Conservation (phyloP, 2,329 filamentous ascomycete species). For the Exophiala oligosperma region DNA sequence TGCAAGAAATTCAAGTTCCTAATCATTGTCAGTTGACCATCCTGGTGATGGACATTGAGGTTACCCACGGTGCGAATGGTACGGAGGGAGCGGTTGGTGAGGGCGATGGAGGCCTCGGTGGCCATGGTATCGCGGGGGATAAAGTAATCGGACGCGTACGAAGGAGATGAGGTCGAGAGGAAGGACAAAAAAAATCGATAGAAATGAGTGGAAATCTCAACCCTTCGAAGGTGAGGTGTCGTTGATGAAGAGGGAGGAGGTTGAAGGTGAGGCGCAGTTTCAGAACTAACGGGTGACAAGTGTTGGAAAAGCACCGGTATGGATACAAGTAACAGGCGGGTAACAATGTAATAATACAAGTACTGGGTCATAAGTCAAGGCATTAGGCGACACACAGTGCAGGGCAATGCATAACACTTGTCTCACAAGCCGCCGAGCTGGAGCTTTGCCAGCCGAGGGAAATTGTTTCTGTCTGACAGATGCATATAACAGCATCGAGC, state of each 20-base stretch:
- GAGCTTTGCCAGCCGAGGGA: neutral
- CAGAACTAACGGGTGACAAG: neutral
- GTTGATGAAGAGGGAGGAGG: slow-evolving; percentile 12
- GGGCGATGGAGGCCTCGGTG: slow-evolving; percentile 46
- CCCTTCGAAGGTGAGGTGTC: slow-evolving; percentile 12
- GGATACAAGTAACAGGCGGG: no score
- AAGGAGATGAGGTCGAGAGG: neutral
- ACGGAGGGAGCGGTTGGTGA: slow-evolving; percentile 81
- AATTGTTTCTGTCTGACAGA: neutral
- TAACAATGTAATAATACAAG: no score
- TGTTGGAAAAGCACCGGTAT: neutral
- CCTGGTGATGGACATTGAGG: slow-evolving; percentile 5
- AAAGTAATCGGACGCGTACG: slow-evolving; percentile 18
- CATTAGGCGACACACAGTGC: neutral
- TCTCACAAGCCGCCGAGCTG: neutral
- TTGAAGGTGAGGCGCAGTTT: slow-evolving; percentile 12
- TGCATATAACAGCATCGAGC: neutral
- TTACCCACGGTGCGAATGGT: slow-evolving; percentile 76
- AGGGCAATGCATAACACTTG: neutral
- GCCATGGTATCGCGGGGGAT: slow-evolving; percentile 25
- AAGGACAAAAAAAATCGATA: slow-evolving; percentile 11
- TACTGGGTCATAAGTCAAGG: neutral
- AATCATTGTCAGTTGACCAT: slow-evolving; percentile 18
- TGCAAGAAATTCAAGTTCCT: slow-evolving; percentile 90
- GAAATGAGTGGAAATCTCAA: slow-evolving; percentile 21